Evolutionary conservation across 208 protist genomes (phyloP), one percentile per base, ranked within the genome.

Genomic region (Trypanosoma melophagium): DNA sequence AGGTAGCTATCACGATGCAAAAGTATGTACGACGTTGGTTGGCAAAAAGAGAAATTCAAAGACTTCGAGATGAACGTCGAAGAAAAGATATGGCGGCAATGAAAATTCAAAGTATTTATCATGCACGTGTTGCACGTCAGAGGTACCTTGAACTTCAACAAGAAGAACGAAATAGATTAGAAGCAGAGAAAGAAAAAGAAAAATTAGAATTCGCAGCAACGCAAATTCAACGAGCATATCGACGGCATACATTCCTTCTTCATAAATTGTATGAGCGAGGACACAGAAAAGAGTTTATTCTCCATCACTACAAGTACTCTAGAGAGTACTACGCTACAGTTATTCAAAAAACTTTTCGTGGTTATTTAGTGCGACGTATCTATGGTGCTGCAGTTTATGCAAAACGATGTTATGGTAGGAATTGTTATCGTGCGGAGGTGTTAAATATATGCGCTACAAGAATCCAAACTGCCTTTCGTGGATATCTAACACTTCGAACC

Each of bases 21-120:
- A 90, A 84, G 68, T 90, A 91, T 74, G 80, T 66, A 17, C 66
- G 80, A 12, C 80, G 83, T 25, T 94, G 88, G 88, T 58, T 89
- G 3, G 84, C 85, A 24, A 66, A 54, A 28, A 68, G 81, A 57
- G 76, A 82, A 69, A 60, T 74, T 19, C 51, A 64, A 52, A 62
- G 61, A 12, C 77, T 77, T 45, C 52, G 77, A 54, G 60, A 58
- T 9, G 66, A 78, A 58, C 77, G 66, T 52, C 76, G 62, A 19
- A 53, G 59, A 50, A 61, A 78, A 38, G 52, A 85, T 14, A 50
- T 47, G 24, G 61, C 66, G 24, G 56, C 90, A 22, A 59, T 69
- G 41, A 45, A 74, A 16, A 63, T 89, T 21, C 88, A 94, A 61
- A 86, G 83, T 54, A 25, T 86, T 7, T 83, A 80, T 35, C 82